phyloP scores from a whole-genome alignment of 2,329 filamentous ascomycete genomes.

The Aspergillus proliferans region DNA sequence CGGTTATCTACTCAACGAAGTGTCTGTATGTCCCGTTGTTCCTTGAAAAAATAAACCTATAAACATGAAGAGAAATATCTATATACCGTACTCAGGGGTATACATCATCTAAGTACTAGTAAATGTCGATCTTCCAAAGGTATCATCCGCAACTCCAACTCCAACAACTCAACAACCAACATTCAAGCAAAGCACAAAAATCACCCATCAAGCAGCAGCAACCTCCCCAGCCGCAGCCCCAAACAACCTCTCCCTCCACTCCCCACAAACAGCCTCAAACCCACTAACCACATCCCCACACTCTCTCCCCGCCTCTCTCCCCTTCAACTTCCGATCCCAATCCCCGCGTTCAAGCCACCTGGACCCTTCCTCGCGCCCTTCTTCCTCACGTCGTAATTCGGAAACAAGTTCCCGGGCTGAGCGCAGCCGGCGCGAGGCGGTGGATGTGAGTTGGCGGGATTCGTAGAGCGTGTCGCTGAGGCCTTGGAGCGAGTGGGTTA shows the following conservation, averaged over 20 bases:
- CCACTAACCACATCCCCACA: slow-evolving; percentile 85
- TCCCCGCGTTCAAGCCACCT: slow-evolving; percentile 74
- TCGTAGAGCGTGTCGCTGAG: slow-evolving; percentile 91
- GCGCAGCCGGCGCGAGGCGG: slow-evolving; percentile 71
- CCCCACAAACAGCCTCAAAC: slow-evolving; percentile 84
- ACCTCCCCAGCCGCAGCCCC: slow-evolving; percentile 34
- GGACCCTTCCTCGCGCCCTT: slow-evolving; percentile 74
- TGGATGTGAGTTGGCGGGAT: slow-evolving; percentile 79
- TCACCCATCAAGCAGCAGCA: slow-evolving; percentile 22
- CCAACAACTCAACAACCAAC: neutral
- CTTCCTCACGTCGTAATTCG: slow-evolving; percentile 77
- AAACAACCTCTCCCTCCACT: slow-evolving; percentile 71
- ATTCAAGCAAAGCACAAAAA: neutral
- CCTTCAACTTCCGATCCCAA: slow-evolving; percentile 71
- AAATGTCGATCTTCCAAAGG: no score
- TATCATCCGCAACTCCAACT: no score
- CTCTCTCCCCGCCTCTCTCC: slow-evolving; percentile 73
- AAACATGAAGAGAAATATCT: no score
- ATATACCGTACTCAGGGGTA: no score
- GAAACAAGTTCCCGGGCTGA: slow-evolving; percentile 78
- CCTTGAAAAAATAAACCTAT: no score
- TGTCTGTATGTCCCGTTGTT: no score
- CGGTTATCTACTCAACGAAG: no score
- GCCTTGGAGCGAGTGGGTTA: slow-evolving; percentile 74
- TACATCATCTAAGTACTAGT: no score